A percentile compares a stretch with the other conserved stretches of the same genome.
phyloP scores from a whole-genome alignment of 2,329 filamentous ascomycete species.

The Myriosclerotinia duriaeana region DNA sequence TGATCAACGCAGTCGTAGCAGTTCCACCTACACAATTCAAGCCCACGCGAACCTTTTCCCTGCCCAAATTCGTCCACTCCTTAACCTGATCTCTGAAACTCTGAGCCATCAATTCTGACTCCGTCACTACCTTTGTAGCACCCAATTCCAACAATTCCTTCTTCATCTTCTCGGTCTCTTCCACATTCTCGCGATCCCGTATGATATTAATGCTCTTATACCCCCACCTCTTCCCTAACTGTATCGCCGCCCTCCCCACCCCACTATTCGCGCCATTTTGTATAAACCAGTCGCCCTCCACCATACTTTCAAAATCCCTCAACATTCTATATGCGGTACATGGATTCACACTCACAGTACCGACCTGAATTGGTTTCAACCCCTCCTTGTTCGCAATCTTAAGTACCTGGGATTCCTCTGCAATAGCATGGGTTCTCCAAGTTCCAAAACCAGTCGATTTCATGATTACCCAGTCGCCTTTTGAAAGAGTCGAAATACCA shows the following conservation, averaged over 20 bases:
- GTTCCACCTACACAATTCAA: slow-evolving; percentile 95
- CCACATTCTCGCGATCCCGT: slow-evolving; percentile 64
- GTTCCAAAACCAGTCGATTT: slow-evolving; percentile 81
- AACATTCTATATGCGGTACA: slow-evolving; percentile 94
- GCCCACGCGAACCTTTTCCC: slow-evolving; percentile 71
- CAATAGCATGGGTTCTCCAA: slow-evolving; percentile 87
- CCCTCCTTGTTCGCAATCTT: slow-evolving; percentile 69
- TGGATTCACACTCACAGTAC: slow-evolving; percentile 88
- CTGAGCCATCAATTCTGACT: slow-evolving; percentile 48
- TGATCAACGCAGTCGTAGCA: slow-evolving; percentile 74
- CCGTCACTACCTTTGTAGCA: slow-evolving; percentile 51
- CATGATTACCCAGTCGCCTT: slow-evolving; percentile 94
- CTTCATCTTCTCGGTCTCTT: slow-evolving; percentile 64
- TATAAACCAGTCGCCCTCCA: slow-evolving; percentile 87
- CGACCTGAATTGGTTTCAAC: slow-evolving; percentile 73
- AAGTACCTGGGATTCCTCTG: slow-evolving; percentile 60
- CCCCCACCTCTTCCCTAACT: slow-evolving; percentile 82
- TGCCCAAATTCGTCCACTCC: slow-evolving; percentile 65
- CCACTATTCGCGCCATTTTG: slow-evolving; percentile 97
- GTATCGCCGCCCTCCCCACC: slow-evolving; percentile 87
- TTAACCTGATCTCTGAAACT: slow-evolving; percentile 52
- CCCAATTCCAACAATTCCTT: slow-evolving; percentile 60
- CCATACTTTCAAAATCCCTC: slow-evolving; percentile 66
- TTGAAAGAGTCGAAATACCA: slow-evolving; percentile 49
- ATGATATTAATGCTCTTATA: slow-evolving; percentile 88